Percentiles rank a stretch among this genome's conserved stretches.
Conservation (phyloP, 495 filamentous ascomycete genomes). For the Aspergillus mulundensis region DNA sequence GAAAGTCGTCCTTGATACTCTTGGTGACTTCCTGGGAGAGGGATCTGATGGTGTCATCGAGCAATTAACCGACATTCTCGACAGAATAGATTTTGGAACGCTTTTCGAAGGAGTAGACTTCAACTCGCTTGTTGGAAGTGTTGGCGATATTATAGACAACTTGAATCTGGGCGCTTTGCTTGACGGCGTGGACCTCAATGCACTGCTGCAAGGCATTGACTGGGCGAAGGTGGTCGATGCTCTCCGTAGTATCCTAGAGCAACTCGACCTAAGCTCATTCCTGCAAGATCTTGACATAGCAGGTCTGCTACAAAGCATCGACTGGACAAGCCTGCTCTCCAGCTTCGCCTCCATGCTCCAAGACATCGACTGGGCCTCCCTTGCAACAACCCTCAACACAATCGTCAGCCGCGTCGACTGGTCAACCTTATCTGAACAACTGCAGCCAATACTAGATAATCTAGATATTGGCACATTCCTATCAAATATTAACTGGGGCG, state of each 20-base stretch:
- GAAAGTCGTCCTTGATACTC: conserved; percentile 30
- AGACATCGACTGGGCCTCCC: background rate
- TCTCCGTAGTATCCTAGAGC: background rate
- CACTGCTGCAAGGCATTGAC: background rate
- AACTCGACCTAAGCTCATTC: background rate
- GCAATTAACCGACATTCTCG: background rate
- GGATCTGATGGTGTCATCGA: background rate
- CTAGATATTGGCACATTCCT: background rate
- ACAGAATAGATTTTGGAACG: conserved; percentile 1
- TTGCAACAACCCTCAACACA: background rate
- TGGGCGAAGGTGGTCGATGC: background rate
- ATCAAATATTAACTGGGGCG: no score
- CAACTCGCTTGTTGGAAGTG: background rate
- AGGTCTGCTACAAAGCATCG: background rate
- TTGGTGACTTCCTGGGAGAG: conserved; percentile 12
- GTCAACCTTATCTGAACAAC: background rate
- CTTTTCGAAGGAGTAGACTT: conserved; percentile 3
- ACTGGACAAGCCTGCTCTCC: background rate
- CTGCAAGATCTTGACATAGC: background rate
- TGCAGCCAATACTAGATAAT: background rate
- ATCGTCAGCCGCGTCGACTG: conserved; percentile 3
- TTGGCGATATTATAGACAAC: conserved; percentile 1
- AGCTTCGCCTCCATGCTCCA: background rate
- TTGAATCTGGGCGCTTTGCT: background rate
- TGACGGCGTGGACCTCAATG: background rate